Evolutionary conservation across 305 asterid species (phyloP).

Genomic region (Fraxinus ornus): DNA sequence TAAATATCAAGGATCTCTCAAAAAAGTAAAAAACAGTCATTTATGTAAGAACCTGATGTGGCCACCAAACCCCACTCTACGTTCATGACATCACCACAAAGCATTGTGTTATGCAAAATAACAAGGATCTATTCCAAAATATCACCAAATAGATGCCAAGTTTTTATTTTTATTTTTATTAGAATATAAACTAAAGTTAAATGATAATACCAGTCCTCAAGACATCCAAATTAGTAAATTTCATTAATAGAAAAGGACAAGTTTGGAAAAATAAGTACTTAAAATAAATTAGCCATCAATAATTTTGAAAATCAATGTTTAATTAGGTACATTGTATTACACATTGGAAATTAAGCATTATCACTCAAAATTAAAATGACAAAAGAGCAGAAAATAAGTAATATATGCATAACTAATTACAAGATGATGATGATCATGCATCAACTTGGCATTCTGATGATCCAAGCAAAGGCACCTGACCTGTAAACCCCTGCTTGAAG

Average conservation of each 20-base stretch:
- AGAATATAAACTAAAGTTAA: not conserved
- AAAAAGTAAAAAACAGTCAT: not conserved
- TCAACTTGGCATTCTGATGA: conserved; percentile 49
- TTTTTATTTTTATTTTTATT: no score
- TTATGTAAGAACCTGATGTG: not conserved
- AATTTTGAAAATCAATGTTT: not conserved
- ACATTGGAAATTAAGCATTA: not conserved
- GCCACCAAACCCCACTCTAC: not conserved
- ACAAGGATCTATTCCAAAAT: not conserved
- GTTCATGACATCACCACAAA: not conserved
- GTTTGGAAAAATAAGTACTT: not conserved
- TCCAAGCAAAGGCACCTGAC: conserved; percentile 51
- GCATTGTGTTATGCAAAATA: not conserved
- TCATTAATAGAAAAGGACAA: not conserved
- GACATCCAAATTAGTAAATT: not conserved
- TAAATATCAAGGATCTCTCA: no score
- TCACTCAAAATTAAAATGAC: not conserved
- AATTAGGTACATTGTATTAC: not conserved
- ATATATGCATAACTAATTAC: not conserved
- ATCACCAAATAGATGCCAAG: not conserved
- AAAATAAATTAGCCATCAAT: not conserved
- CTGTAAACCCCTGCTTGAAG: conserved; percentile 44
- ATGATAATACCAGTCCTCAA: not conserved
- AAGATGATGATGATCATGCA: conserved; percentile 14
- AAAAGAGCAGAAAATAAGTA: not conserved